Conservation (phyloP, 176 grass and related monocot species). For the maize (Zea mays) region DNA sequence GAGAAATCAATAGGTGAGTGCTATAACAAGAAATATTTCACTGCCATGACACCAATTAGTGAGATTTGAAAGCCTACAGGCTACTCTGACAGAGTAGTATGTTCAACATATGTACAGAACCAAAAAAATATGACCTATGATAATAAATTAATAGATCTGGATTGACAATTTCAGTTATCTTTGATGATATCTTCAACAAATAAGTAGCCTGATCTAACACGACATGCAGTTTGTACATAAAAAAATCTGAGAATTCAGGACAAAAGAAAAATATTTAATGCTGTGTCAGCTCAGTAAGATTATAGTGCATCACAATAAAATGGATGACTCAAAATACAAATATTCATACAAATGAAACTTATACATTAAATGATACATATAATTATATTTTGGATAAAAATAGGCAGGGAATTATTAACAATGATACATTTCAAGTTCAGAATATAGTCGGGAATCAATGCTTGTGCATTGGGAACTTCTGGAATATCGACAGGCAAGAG, state of each 20-base stretch:
- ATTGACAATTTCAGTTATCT: neutral
- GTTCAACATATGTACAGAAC: neutral
- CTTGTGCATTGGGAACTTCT: neutral
- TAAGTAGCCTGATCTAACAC: neutral
- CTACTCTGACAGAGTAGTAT: neutral
- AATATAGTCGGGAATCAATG: neutral
- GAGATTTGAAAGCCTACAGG: slow-evolving; percentile 24
- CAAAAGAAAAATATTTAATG: neutral
- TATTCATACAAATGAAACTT: neutral
- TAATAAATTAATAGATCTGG: neutral
- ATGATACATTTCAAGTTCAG: neutral
- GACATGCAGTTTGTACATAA: neutral
- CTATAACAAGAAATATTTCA: slow-evolving; percentile 30
- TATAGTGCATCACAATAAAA: neutral
- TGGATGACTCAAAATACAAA: neutral
- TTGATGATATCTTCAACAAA: neutral
- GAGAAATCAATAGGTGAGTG: slow-evolving; percentile 24
- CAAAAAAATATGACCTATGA: neutral
- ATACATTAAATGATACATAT: neutral
- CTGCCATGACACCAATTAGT: neutral
- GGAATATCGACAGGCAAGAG: neutral
- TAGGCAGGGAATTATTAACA: neutral
- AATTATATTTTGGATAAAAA: neutral
- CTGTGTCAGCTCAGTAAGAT: neutral
- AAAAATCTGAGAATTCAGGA: neutral